Evolutionary conservation across 331 rosid genomes (phyloP), one percentile per base, ranked within the genome.

Genomic region (Cydonia oblonga): DNA sequence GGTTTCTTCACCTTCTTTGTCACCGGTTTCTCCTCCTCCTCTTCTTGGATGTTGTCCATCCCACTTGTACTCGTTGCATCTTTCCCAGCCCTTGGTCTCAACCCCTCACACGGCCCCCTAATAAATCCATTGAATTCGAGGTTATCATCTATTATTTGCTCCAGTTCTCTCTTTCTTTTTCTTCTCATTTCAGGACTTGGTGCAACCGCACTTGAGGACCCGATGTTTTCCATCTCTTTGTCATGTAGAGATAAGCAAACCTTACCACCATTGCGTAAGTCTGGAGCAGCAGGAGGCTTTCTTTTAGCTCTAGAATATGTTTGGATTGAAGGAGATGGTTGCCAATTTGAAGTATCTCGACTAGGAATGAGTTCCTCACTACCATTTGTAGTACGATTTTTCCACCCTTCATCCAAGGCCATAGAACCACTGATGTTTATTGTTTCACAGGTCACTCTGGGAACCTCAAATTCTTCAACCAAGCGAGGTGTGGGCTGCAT

Each of bases 71-170:
- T 70, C 18, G 83, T n/a, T 22, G 82, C 56, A 68, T 73, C 83
- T 79, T 86, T 93, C 68, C 75, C 73, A 64, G 82, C 46, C 83
- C 99, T 91, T 18, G 96, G 88, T 70, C 99, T 85, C 84, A 95
- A 75, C 54, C 97, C 83, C 82, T 95, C 99, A 82, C 99, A 95
- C 71, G 99, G 99, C 69, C 99, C 83, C 79, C 85, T 81, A 33
- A 84, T 84, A 72, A 83, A 95, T 66, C 84, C 87, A 66, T 20
- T 23, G 79, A 72, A 77, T 69, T 51, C 51, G 6, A 69, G 26
- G 63, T 67, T 76, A 66, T 51, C 66, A 69, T 85, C 78, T 22
- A 66, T 68, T 30, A 81, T 46, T 67, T 52, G 82, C 67, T 89
- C 92, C 71, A 70, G 20, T 63, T 84, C 82, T 75, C 86, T 88